Evolutionary conservation across 305 asterid genomes (phyloP), one percentile per base, ranked within the genome.

Genomic region (Fraxinus paxiana): DNA sequence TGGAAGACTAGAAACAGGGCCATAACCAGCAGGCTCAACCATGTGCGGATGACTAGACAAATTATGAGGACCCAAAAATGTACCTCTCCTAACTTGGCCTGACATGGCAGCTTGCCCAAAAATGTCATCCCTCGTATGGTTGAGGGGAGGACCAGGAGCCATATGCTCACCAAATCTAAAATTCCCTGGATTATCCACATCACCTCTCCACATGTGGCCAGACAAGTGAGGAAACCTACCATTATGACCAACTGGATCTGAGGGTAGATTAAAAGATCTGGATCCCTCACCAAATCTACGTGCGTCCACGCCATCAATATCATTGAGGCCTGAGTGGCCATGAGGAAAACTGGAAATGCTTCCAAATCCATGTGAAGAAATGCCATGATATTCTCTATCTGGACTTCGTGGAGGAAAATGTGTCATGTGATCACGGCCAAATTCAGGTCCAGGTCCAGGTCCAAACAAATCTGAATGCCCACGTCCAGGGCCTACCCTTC

Each of bases 231-330:
- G 95, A 75, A 84, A 86, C 83, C 93, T 87, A 81, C 87, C 87
- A 71, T 90, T 94, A 84, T 77, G 90, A 75, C 94, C 92, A 71
- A 61, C 87, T 26, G 81, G 85, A 79, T 89, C 91, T 48, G 90
- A 76, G 79, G 91, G 89, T 69, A 75, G 84, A 81, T 85, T 86
- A 75, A 78, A 91, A 56, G 90, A 81, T 78, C 90, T 87, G 33
- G 93, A 81, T 81, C 94, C 95, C 83, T 91, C 97, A 79, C 90
- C 92, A 84, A 88, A 90, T 81, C 90, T 80, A 51, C 34, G 88
- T 48, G 83, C 87, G 54, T 88, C 93, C 85, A 90, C 85, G 80
- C 90, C 90, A 84, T 87, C 90, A 82, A 63, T 12, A 86, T 89
- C 94, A 83, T 85, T 89, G 78, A 89, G 83, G 48, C 88, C 82